A percentile compares a stretch with the other conserved stretches of the same genome.
These are phyloP conservation scores for Penicillium verhagenii DNA, from an alignment of 495 filamentous ascomycete genomes.

Conservation along the genomic window DNA sequence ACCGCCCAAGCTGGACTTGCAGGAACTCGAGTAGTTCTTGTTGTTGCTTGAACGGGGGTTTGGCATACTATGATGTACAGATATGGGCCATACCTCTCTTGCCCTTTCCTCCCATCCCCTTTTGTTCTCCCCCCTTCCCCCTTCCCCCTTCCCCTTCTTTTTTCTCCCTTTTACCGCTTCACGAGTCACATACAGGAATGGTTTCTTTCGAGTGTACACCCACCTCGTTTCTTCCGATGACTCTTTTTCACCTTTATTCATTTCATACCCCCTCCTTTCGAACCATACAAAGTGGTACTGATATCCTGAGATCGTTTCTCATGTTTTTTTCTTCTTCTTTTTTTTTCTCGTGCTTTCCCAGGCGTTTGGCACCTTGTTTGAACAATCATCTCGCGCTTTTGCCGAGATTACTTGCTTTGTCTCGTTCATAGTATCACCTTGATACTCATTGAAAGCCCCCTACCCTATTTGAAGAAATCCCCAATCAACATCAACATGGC, in stretches of 20 bases:
- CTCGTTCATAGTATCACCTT: not conserved
- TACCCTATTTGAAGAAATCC: not conserved
- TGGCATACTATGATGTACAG: conserved; percentile 14
- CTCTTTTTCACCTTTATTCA: not conserved
- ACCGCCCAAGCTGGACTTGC: conserved; percentile 42
- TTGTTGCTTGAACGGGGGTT: not conserved
- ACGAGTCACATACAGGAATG: conserved; percentile 13
- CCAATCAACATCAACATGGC: not conserved
- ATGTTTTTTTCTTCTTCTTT: not conserved
- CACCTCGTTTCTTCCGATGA: not conserved
- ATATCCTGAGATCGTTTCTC: conserved; percentile 9
- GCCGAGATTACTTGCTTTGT: not conserved
- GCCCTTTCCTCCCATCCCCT: not conserved
- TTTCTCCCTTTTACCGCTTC: not conserved
- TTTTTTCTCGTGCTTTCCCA: conserved; percentile 1
- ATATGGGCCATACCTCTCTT: not conserved
- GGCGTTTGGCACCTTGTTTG: conserved; percentile 10
- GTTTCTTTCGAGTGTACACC: not conserved
- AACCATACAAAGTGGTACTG: conserved; percentile 4
- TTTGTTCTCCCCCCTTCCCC: not conserved
- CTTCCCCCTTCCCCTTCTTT: not conserved
- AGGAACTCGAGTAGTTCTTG: conserved; percentile 31
- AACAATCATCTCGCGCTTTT: not conserved
- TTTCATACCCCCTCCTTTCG: not conserved
- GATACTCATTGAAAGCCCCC: not conserved